Percentiles rank a stretch among this genome's conserved stretches.
These are phyloP conservation scores for Gleditsia sinensis DNA, from an alignment of 306 rosid species.

Conservation along the genomic window DNA sequence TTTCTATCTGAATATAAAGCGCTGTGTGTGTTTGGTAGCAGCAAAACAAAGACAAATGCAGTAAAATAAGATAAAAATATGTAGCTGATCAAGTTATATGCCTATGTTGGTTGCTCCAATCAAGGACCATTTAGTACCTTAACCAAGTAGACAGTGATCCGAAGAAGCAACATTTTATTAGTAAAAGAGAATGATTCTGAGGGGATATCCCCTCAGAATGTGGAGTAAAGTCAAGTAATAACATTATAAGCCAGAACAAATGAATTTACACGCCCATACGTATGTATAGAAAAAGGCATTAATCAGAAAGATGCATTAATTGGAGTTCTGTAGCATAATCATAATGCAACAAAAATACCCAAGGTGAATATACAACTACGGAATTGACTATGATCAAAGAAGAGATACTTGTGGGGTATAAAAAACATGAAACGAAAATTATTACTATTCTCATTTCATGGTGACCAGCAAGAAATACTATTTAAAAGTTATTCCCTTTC, in stretches of 20 bases:
- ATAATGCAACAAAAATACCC: slow-evolving; percentile 50
- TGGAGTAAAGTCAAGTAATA: background rate
- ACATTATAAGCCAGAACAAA: slow-evolving; percentile 7
- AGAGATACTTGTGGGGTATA: slow-evolving; percentile 37
- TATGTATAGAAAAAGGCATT: slow-evolving; percentile 23
- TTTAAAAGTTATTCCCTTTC: slow-evolving; percentile 32
- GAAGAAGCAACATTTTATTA: too few species aligned
- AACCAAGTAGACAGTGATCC: too few species aligned
- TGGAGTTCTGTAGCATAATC: slow-evolving; percentile 46
- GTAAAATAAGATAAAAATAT: too few species aligned
- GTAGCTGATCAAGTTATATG: too few species aligned
- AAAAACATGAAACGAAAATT: slow-evolving; percentile 41
- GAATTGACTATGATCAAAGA: slow-evolving; percentile 40
- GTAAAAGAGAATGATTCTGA: background rate
- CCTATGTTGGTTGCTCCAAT: too few species aligned
- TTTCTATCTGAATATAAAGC: too few species aligned
- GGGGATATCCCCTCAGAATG: background rate
- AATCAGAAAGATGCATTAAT: slow-evolving; percentile 44
- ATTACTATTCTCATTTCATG: slow-evolving; percentile 46
- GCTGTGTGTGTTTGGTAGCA: too few species aligned
- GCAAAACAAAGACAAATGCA: too few species aligned
- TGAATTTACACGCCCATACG: slow-evolving; percentile 35
- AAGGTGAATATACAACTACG: slow-evolving; percentile 46
- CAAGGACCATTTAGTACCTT: too few species aligned
- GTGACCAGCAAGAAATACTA: slow-evolving; percentile 38